phyloP scores from a whole-genome alignment of 768 basidiomycete genomes.

The Lactifluus rugatus region DNA sequence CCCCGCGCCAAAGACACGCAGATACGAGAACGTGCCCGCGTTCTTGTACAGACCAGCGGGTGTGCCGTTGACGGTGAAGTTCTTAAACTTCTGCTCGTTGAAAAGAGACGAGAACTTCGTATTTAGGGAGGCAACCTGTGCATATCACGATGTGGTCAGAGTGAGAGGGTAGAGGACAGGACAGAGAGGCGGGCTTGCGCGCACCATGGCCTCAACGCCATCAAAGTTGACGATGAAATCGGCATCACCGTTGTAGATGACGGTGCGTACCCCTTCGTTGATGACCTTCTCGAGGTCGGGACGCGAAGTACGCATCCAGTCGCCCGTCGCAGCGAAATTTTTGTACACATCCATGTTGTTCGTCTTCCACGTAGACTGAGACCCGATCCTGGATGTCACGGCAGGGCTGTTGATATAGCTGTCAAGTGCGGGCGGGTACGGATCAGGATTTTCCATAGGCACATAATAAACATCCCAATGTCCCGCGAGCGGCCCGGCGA shows the following conservation, averaged over 20 bases:
- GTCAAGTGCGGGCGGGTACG: conserved; percentile 39
- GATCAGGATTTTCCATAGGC: conserved; percentile 32
- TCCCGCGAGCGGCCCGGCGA: conserved; percentile 28
- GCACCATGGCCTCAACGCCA: conserved; percentile 50
- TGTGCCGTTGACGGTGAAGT: conserved; percentile 43
- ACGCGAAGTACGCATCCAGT: conserved; percentile 28
- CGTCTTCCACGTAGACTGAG: conserved; percentile 34
- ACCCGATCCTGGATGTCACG: conserved; percentile 32
- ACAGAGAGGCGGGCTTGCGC: background rate
- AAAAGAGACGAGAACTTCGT: conserved; percentile 38
- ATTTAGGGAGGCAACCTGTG: conserved; percentile 37
- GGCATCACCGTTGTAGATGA: too few relatives aligned
- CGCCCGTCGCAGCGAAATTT: conserved; percentile 41
- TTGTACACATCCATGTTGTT: conserved; percentile 34
- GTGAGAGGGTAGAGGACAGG: background rate
- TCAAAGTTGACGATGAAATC: conserved; percentile 30
- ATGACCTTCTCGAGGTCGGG: too few relatives aligned
- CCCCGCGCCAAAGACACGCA: conserved; percentile 40
- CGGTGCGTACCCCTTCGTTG: too few relatives aligned
- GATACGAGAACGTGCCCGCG: conserved; percentile 47
- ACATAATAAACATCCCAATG: conserved; percentile 50
- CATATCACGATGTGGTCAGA: background rate
- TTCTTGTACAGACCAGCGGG: conserved; percentile 47
- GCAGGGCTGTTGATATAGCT: conserved; percentile 26
- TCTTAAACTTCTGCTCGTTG: conserved; percentile 34